Evolutionary conservation across 306 rosid species (phyloP).

Genomic region (Rosa persica): DNA sequence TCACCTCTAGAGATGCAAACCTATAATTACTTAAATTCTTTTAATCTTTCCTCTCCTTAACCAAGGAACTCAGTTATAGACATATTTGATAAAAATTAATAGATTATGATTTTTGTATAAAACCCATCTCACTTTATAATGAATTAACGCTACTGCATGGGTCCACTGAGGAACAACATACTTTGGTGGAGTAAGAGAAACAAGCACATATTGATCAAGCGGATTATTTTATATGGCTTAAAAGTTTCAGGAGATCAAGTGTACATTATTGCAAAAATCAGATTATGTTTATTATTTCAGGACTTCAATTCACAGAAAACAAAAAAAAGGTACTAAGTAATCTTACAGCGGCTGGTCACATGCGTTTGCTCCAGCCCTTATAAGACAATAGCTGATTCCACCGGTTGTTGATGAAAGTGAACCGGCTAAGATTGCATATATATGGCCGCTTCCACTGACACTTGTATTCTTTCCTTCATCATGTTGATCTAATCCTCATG

Average conservation of each 20-base stretch:
- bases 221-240: neutral
- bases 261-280: neutral
- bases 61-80: neutral
- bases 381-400: slow-evolving; percentile 72
- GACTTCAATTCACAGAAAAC: neutral
- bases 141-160: neutral
- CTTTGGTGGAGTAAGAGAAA: neutral
- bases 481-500: slow-evolving; percentile 54
- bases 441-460: slow-evolving; percentile 39
- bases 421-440: slow-evolving; percentile 52
- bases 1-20: neutral
- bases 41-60: neutral
- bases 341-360: slow-evolving; percentile 86
- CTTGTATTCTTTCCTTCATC: slow-evolving; percentile 39
- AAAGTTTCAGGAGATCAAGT: neutral
- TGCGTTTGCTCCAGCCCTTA: slow-evolving; percentile 71
- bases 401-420: slow-evolving; percentile 63
- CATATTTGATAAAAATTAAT: neutral
- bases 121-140: neutral
- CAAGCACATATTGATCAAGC: neutral
- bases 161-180: neutral
- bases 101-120: neutral
- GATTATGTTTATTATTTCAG: neutral
- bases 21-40: neutral
- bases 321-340: neutral